These are phyloP conservation scores for Malus hybrid DNA, from an alignment of 331 rosid genomes.

Conservation along the genomic window DNA sequence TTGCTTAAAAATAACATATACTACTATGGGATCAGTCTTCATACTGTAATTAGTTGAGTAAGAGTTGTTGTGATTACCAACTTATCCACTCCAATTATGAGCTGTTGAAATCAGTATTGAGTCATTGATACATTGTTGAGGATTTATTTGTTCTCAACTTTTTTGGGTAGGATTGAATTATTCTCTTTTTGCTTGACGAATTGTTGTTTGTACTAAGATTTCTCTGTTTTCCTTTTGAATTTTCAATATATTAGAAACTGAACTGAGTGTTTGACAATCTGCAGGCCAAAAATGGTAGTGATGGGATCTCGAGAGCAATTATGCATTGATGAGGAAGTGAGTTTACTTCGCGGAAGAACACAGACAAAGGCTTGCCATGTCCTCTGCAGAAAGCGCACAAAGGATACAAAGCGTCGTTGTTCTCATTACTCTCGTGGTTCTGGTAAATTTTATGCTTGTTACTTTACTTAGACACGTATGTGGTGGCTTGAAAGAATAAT, in stretches of 20 bases:
- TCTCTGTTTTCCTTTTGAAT: background rate
- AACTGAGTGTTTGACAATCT: conserved; percentile 7
- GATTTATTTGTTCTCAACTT: background rate
- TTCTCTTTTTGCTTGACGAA: background rate
- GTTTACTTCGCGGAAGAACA: conserved; percentile 61
- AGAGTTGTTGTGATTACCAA: background rate
- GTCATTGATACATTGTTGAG: background rate
- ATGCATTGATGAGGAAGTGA: conserved; percentile 86
- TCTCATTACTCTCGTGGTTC: conserved; percentile 35
- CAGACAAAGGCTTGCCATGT: conserved; percentile 72
- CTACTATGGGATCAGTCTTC: background rate
- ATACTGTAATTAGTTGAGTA: background rate
- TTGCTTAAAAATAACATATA: background rate
- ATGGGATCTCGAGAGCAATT: conserved; percentile 94
- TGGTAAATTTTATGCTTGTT: conserved; percentile 32
- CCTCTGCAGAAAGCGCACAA: conserved; percentile 44
- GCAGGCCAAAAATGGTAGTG: conserved; percentile 93
- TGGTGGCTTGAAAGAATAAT: background rate
- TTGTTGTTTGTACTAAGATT: background rate
- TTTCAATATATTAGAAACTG: background rate
- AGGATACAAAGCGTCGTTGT: conserved; percentile 26
- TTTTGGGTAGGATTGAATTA: background rate
- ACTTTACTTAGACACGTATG: background rate
- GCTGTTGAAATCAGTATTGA: background rate
- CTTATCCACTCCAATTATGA: background rate